Evolutionary conservation across 352 stramenopile genomes (phyloP).

Genomic region (Phytophthora colocasiae): DNA sequence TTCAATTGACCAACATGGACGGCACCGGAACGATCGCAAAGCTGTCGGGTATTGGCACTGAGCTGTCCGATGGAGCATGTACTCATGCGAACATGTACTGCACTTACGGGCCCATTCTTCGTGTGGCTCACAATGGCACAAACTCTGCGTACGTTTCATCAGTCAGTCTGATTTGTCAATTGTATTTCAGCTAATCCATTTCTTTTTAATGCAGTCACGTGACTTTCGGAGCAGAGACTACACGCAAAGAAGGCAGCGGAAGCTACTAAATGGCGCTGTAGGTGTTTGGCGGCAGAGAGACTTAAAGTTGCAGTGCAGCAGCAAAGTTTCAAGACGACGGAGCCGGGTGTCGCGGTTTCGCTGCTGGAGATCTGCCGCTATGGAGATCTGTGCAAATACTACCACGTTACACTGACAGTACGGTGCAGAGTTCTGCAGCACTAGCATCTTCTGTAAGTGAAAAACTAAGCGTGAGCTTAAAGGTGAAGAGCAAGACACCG

Average conservation of each 20-base stretch:
- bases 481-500: slow-evolving; percentile 5
- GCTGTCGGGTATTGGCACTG: slow-evolving; percentile 55
- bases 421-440: slow-evolving; percentile 16
- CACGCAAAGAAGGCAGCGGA: slow-evolving; percentile 47
- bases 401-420: slow-evolving; percentile 37
- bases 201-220: slow-evolving; percentile 41
- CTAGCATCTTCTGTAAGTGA: not conserved
- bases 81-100: slow-evolving; percentile 76
- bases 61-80: slow-evolving; percentile 48
- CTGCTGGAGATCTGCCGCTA: slow-evolving; percentile 65
- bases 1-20: slow-evolving; percentile 17
- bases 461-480: slow-evolving; percentile 3
- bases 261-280: slow-evolving; percentile 62
- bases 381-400: slow-evolving; percentile 77
- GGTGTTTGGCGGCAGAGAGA: slow-evolving; percentile 57
- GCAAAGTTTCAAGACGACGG: slow-evolving; percentile 40
- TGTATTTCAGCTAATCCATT: not conserved
- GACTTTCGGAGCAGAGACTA: slow-evolving; percentile 35
- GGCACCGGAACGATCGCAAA: slow-evolving; percentile 46
- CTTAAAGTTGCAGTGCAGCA: slow-evolving; percentile 59
- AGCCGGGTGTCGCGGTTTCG: slow-evolving; percentile 63
- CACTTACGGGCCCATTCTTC: slow-evolving; percentile 62
- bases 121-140: slow-evolving; percentile 50
- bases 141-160: slow-evolving; percentile 61
- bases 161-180: not conserved